A percentile compares a stretch with the other conserved stretches of the same genome.
These are phyloP conservation scores for Phytophthora rubi DNA, from an alignment of 352 stramenopile species.

Conservation along the genomic window DNA sequence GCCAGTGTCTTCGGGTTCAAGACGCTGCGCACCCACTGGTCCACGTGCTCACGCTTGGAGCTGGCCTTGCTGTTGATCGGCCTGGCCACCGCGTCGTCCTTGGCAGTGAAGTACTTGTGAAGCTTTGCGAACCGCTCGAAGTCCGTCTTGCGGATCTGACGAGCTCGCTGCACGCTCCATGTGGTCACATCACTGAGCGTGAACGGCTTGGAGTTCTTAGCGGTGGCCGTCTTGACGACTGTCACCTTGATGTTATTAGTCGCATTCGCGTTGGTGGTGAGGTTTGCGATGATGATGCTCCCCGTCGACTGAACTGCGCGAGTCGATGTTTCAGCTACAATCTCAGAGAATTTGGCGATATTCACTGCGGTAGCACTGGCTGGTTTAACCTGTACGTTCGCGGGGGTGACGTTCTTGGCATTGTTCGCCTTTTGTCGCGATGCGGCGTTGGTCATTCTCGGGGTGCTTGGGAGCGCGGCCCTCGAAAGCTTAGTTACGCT, in stretches of 20 bases:
- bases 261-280: neutral
- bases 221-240: neutral
- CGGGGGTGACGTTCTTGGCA: neutral
- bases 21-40: conserved; percentile 9
- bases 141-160: conserved; percentile 28
- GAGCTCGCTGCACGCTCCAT: conserved; percentile 19
- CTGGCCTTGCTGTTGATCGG: conserved; percentile 15
- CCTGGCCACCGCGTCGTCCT: conserved; percentile 8
- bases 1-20: conserved; percentile 13
- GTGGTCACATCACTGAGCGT: conserved; percentile 11
- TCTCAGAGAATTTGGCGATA: neutral
- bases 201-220: conserved; percentile 13
- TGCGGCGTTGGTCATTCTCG: conserved; percentile 16
- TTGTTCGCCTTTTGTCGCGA: conserved; percentile 16
- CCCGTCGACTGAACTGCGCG: conserved; percentile 3
- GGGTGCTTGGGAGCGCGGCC: neutral
- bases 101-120: conserved; percentile 29
- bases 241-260: neutral
- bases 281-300: conserved; percentile 4
- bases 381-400: conserved; percentile 3
- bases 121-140: conserved; percentile 23
- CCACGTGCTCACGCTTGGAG: conserved; percentile 24
- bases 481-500: neutral
- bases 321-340: neutral
- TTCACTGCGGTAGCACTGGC: conserved; percentile 1